Evolutionary conservation across 1,139 yeast genomes (phyloP), one percentile per base, ranked within the genome.

Genomic region (Lipomyces yarrowii): DNA sequence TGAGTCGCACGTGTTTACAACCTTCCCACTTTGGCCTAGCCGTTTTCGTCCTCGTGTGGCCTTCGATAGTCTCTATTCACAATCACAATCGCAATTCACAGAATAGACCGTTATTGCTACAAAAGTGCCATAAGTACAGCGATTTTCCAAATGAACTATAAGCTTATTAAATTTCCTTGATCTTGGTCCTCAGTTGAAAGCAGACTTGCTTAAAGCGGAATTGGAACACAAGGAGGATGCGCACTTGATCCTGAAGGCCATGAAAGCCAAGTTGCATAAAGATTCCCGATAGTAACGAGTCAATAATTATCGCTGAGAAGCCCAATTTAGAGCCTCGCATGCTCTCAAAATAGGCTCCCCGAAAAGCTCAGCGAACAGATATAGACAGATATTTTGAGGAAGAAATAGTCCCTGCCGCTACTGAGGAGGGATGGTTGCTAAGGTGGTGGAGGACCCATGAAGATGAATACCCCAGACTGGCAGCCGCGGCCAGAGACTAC

Each of bases 321-420:
- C 42, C 42, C 42, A 37, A 11, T 37, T 37, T 37, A 37, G 53
- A 48, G 53, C 2, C 53, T 48, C 53, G 53, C 53, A 48, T 48
- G 53, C 53, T 48, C 53, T 48, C 53, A 48, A 48, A 48, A 26
- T 48, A n/a, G 53, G 53, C 53, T 26, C 53, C 53, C 10, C 53
- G 53, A 5, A 48, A 48, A 10, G 53, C 53, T 48, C 53, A 48
- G 10, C 53, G 53, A 48, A n/a, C 23, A 7, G 10, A 7, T 48
- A 48, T 48, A 48, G 53, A 48, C 53, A 48, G 21, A 15, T 48
- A 48, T 15, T 48, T 48, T 15, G 53, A 48, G 53, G 53, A 48
- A 48, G 53, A 48, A 26, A 48, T 26, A 48, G 53, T 48, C n/a
- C n/a, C n/a, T n/a, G n/a, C n/a, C 30, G 1, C 30, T 26, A 1